Evolutionary conservation across 169 alveolate genomes (phyloP).

Genomic region (Plasmodium coatneyi): DNA sequence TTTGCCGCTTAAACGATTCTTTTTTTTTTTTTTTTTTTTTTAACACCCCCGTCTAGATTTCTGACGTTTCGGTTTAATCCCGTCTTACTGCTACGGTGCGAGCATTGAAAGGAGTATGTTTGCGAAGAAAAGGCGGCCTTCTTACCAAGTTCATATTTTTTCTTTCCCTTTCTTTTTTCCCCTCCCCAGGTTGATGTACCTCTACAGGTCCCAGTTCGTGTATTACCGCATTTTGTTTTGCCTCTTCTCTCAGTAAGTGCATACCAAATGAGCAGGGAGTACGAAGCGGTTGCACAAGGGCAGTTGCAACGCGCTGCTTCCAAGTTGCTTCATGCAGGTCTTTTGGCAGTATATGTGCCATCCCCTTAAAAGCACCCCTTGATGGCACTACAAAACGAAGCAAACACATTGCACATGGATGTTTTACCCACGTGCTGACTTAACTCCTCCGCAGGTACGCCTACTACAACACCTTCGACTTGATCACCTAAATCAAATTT

Average conservation of each 20-base stretch:
- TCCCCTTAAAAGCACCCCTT: neutral
- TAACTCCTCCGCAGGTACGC: slow-evolving; percentile 18
- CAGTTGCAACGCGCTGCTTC: neutral
- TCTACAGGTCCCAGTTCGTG: slow-evolving; percentile 50
- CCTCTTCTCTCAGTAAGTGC: slow-evolving; percentile 33
- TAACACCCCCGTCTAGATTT: neutral
- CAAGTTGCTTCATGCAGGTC: neutral
- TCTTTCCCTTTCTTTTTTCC: neutral
- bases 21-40: neutral
- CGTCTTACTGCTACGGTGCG: slow-evolving; percentile 27
- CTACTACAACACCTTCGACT: slow-evolving; percentile 17
- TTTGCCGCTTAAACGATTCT: neutral
- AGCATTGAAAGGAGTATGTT: neutral
- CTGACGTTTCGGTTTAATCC: slow-evolving; percentile 25
- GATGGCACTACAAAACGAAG: neutral
- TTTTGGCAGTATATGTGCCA: neutral
- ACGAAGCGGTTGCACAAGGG: neutral
- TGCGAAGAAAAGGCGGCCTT: slow-evolving; percentile 6
- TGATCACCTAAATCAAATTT: neutral
- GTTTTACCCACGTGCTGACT: neutral
- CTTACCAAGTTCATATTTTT: neutral
- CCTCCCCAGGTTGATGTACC: slow-evolving; percentile 19
- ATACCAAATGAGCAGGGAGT: neutral
- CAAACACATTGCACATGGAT: neutral
- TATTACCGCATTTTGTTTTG: slow-evolving; percentile 28